These are phyloP conservation scores for Waltergamsia citrina DNA, from an alignment of 2,329 filamentous ascomycete genomes.

Conservation along the genomic window DNA sequence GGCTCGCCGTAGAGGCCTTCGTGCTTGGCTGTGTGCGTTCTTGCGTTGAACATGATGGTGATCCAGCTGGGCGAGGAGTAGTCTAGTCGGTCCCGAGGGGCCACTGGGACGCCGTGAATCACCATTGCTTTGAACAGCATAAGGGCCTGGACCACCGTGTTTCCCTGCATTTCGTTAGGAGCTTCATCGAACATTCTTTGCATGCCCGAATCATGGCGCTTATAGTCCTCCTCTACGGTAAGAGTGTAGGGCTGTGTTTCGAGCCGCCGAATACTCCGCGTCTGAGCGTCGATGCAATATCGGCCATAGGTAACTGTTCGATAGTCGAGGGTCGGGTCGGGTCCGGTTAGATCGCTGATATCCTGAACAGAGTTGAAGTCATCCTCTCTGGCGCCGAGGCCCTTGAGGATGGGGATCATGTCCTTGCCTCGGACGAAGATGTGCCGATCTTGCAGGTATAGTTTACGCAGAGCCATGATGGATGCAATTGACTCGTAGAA, in stretches of 20 bases:
- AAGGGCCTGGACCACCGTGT: conserved; percentile 17
- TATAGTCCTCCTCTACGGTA: conserved; percentile 15
- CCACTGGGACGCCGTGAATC: conserved; percentile 11
- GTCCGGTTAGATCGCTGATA: conserved; percentile 11
- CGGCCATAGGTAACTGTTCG: conserved; percentile 12
- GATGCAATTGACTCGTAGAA: conserved; percentile 12
- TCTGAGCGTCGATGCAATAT: conserved; percentile 13
- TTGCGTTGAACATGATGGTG: conserved; percentile 15
- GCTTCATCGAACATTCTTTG: conserved; percentile 15
- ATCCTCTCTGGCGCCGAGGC: conserved; percentile 13
- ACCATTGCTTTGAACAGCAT: conserved; percentile 17
- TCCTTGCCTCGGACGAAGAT: conserved; percentile 13
- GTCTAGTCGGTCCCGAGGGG: conserved; percentile 12
- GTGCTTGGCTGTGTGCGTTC: conserved; percentile 12
- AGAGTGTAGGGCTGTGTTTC: conserved; percentile 15
- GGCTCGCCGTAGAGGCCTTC: conserved; percentile 14
- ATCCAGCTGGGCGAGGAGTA: conserved; percentile 13
- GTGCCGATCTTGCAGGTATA: conserved; percentile 10
- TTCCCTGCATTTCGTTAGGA: conserved; percentile 14
- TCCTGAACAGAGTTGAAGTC: conserved; percentile 11
- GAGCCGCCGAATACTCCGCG: conserved; percentile 12
- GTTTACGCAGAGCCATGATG: conserved; percentile 11
- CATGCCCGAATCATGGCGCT: conserved; percentile 15
- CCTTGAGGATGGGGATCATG: conserved; percentile 12
- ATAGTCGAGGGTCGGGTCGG: conserved; percentile 15